phyloP scores from a whole-genome alignment of 306 rosid genomes.

The Gastrolobium villosum region DNA sequence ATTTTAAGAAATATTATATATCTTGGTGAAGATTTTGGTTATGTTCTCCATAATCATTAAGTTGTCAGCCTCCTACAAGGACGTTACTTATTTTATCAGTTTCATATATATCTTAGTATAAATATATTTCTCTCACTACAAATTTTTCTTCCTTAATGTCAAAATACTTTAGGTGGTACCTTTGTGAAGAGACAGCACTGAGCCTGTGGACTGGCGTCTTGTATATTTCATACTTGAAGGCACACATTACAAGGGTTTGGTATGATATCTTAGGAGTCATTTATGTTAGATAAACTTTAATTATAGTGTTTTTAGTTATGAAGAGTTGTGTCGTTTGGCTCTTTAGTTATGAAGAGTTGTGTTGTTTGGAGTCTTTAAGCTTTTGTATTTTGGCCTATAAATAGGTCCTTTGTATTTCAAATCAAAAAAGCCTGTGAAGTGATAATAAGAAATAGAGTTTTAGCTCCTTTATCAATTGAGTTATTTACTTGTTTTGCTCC shows the following conservation, averaged over 20 bases:
- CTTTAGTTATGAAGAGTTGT: no score
- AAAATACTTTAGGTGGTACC: constrained; percentile 84
- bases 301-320: no score
- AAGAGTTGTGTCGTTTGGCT: no score
- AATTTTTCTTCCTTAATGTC: constrained; percentile 43
- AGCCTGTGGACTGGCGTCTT: constrained; percentile 90
- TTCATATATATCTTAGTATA: background rate
- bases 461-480: no score
- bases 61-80: constrained; percentile 13
- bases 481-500: no score
- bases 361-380: no score
- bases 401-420: no score
- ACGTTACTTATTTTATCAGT: constrained; percentile 37
- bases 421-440: no score
- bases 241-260: constrained; percentile 77
- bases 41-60: constrained; percentile 42
- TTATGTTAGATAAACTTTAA: no score
- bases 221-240: constrained; percentile 81
- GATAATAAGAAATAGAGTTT: no score
- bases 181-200: constrained; percentile 88
- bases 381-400: no score
- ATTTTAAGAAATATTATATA: constrained; percentile 10
- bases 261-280: constrained; percentile 57
- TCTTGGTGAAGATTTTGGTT: constrained; percentile 23
- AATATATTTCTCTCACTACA: constrained; percentile 24